Evolutionary conservation across 805 yeast genomes (phyloP), one percentile per base, ranked within the genome.

Genomic region (Spathaspora boniae): DNA sequence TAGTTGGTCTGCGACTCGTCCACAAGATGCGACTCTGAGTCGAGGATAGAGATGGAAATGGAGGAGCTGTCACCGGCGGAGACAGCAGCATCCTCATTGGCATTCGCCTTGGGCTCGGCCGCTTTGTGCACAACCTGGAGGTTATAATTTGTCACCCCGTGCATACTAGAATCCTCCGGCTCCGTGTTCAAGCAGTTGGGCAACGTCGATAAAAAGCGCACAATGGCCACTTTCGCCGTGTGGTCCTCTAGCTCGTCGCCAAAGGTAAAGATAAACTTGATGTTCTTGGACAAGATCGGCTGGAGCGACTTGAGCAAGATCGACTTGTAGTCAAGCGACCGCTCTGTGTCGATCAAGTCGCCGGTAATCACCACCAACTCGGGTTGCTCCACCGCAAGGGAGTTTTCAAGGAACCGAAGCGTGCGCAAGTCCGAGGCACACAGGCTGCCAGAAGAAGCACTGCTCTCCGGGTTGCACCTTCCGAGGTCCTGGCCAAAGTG

Each of bases 191-290:
- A 54, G 41, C 70, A 63, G 21, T 57, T 53, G 5, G 70, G 70
- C 31, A 66, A 52, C 6, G 62, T 47, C 6, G 58, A 42, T 21
- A 66, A 41, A 36, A 63, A 62, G 12, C 47, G 40, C 21, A 61
- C 25, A 12, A 62, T 43, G 26, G 48, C 34, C 6, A 18, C 9
- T 32, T 34, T 22, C 22, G 25, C 36, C 26, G 8, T 36, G 5
- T 59, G 63, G 31, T 61, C 68, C 5, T 68, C 70, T 42, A 41
- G 35, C 33, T 63, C 70, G 35, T 62, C 70, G 5, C 72, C 72
- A 46, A 66, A 65, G 2, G 65, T 61, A 39, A 61, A 56, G 3
- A 65, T 38, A 32, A 60, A 67, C 9, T 62, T 64, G 16, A 58
- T 45, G 12, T 48, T 49, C 5, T 45, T 43, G n/a, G 45, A 37